These are phyloP conservation scores for Penicillium riverlandense DNA, from an alignment of 495 filamentous ascomycete genomes.

Conservation along the genomic window DNA sequence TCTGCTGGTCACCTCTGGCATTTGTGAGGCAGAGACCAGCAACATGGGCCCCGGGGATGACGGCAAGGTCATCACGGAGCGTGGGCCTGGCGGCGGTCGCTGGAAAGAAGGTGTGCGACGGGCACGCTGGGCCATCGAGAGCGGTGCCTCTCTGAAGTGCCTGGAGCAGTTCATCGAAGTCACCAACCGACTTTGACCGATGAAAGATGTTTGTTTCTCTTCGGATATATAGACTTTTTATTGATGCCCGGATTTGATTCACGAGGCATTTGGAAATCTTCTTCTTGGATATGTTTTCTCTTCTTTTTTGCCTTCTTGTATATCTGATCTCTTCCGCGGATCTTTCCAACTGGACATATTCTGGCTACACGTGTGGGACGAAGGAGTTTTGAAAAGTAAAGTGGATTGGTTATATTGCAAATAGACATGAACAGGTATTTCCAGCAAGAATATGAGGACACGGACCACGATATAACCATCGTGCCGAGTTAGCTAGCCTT, in stretches of 20 bases:
- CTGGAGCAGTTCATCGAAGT: slow-evolving; percentile 63
- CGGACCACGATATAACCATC: too few species aligned
- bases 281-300: too few species aligned
- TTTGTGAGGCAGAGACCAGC: slow-evolving; percentile 77
- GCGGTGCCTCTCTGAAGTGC: slow-evolving; percentile 69
- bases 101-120: slow-evolving; percentile 91
- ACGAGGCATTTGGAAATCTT: background rate
- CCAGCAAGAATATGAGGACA: too few species aligned
- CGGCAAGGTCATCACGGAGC: slow-evolving; percentile 66
- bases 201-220: background rate
- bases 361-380: too few species aligned
- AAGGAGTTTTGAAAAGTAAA: too few species aligned
- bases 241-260: background rate
- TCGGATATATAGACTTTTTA: background rate
- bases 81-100: slow-evolving; percentile 72
- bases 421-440: too few species aligned
- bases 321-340: too few species aligned
- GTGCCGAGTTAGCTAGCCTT: too few species aligned
- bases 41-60: slow-evolving; percentile 69
- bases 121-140: slow-evolving; percentile 76
- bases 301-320: too few species aligned
- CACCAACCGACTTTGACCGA: slow-evolving; percentile 34
- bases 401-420: too few species aligned
- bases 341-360: too few species aligned
- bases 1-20: slow-evolving; percentile 70